phyloP scores from a whole-genome alignment of 441 rosid species.

The Eutrema salsugineum region DNA sequence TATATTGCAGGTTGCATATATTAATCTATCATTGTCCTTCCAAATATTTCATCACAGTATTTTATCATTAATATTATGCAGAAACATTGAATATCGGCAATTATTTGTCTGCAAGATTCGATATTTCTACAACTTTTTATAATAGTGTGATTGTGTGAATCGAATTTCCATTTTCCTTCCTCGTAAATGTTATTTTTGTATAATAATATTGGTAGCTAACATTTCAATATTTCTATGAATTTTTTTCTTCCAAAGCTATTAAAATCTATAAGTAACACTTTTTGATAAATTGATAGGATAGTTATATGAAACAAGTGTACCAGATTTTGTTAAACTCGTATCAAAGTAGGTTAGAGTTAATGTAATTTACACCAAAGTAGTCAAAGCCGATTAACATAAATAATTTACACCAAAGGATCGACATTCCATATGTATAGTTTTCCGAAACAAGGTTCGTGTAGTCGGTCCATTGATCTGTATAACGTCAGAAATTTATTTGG shows the following conservation, averaged over 20 bases:
- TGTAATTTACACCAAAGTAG: no score
- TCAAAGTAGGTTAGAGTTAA: background rate
- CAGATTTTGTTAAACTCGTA: background rate
- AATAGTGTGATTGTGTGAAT: background rate
- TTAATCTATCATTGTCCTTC: constrained; percentile 5
- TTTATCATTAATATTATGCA: background rate
- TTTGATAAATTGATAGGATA: background rate
- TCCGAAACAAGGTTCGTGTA: no score
- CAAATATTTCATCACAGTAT: constrained; percentile 4
- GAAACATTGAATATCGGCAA: constrained; percentile 20
- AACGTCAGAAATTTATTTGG: constrained; percentile 17
- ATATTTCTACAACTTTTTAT: background rate
- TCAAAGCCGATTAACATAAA: background rate
- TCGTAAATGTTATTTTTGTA: background rate
- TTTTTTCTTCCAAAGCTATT: background rate
- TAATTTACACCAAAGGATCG: background rate
- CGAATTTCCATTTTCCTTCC: background rate
- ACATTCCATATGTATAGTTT: background rate
- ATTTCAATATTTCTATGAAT: background rate
- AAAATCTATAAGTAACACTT: no score
- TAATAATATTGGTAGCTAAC: background rate
- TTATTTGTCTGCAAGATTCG: constrained; percentile 17
- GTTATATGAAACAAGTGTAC: background rate
- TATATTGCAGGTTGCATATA: background rate
- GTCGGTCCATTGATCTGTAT: background rate